Conservation (phyloP, 148 eudicot genomes). For the Simmondsia chinensis region DNA sequence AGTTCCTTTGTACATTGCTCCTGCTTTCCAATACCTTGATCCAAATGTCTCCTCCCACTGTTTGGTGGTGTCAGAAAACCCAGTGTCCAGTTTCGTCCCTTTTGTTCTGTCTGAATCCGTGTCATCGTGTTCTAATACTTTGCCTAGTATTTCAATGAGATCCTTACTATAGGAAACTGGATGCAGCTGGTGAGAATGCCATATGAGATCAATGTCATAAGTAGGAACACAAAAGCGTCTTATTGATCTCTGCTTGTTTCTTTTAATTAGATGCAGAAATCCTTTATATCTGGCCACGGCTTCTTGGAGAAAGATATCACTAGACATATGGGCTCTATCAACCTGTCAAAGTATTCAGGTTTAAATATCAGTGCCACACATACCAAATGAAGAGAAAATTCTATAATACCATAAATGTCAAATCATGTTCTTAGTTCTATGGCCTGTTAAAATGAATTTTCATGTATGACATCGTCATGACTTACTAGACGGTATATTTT, state of each 20-base stretch:
- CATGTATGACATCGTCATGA: too few species aligned
- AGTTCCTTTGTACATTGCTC: constrained; percentile 84
- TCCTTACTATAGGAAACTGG: constrained; percentile 66
- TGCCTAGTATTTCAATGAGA: constrained; percentile 45
- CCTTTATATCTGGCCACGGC: constrained; percentile 96
- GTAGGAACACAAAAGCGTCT: constrained; percentile 79
- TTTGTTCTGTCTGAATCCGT: constrained; percentile 88
- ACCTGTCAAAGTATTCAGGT: constrained; percentile 35
- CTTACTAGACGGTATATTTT: too few species aligned
- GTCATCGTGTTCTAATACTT: constrained; percentile 91
- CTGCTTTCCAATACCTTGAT: constrained; percentile 82
- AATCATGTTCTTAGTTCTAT: too few species aligned
- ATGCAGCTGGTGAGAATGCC: constrained; percentile 93
- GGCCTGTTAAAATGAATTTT: too few species aligned
- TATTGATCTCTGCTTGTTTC: constrained; percentile 55
- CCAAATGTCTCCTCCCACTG: constrained; percentile 82
- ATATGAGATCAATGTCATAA: constrained; percentile 90
- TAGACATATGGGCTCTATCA: constrained; percentile 57
- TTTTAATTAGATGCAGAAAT: constrained; percentile 71
- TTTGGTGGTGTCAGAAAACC: constrained; percentile 76
- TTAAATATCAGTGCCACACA: neutral
- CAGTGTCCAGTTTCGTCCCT: constrained; percentile 82
- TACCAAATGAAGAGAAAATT: neutral
- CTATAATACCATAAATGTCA: too few species aligned
- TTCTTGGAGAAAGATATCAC: constrained; percentile 57